These are phyloP conservation scores for Backusella macrospora DNA, from an alignment of 192 early-diverging fungal genomes.

Conservation along the genomic window DNA sequence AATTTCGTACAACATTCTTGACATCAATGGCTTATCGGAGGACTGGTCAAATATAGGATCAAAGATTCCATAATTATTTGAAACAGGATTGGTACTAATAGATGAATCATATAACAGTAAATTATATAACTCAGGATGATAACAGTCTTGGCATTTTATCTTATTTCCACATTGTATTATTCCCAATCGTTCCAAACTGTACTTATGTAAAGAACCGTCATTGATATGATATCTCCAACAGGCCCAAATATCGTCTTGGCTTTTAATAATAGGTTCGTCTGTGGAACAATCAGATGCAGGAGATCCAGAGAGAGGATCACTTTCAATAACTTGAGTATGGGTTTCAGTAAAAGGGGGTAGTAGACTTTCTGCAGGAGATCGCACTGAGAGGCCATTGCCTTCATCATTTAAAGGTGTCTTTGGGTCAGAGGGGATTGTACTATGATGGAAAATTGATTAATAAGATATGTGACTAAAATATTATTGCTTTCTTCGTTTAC, in stretches of 20 bases:
- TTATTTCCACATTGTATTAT: background rate
- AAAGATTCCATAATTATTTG: background rate
- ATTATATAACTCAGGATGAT: background rate
- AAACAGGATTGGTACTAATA: background rate
- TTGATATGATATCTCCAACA: background rate
- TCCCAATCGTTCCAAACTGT: background rate
- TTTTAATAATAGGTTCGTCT: too few species aligned
- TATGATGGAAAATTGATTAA: too few species aligned
- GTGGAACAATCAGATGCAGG: too few species aligned
- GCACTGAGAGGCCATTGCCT: too few species aligned
- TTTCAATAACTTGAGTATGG: too few species aligned
- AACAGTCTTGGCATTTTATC: background rate
- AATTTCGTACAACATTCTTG: background rate
- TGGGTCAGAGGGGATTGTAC: too few species aligned
- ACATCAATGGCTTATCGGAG: background rate
- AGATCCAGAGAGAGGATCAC: too few species aligned
- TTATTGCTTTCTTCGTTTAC: too few species aligned
- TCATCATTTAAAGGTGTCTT: too few species aligned
- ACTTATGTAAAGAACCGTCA: background rate
- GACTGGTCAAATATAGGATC: background rate
- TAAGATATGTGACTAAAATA: too few species aligned
- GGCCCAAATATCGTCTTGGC: background rate
- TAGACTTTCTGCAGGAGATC: too few species aligned
- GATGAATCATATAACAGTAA: background rate
- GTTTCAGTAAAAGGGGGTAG: too few species aligned